A percentile compares a stretch with the other conserved stretches of the same genome.
These are phyloP conservation scores for Trametes polyzona DNA, from an alignment of 1,284 basidiomycete species.

Conservation along the genomic window DNA sequence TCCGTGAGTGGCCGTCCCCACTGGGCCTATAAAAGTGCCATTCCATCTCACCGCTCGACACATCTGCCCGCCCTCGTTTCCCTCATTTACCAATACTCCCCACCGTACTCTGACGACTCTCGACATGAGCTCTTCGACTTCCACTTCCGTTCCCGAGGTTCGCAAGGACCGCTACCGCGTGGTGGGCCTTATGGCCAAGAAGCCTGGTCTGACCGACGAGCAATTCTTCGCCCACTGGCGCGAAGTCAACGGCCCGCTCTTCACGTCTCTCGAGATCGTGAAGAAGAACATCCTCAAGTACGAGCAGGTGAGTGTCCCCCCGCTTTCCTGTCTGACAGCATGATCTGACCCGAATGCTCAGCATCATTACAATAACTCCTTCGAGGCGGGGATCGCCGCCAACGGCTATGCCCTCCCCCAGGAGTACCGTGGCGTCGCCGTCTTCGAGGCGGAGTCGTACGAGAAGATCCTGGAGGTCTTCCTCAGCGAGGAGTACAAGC, in stretches of 20 bases:
- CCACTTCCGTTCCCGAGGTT: not conserved
- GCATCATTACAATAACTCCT: conserved; percentile 24
- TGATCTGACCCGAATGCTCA: not conserved
- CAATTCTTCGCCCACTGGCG: conserved; percentile 29
- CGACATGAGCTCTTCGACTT: not conserved
- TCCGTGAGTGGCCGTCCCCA: not conserved
- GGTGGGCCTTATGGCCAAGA: conserved; percentile 24
- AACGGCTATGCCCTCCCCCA: conserved; percentile 14
- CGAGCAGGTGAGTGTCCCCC: conserved; percentile 32
- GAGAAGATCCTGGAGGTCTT: conserved; percentile 31
- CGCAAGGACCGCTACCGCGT: conserved; percentile 27
- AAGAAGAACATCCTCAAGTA: conserved; percentile 31
- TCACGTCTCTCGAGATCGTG: conserved; percentile 25
- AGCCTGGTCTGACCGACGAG: conserved; percentile 18
- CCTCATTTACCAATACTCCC: not conserved
- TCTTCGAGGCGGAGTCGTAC: conserved; percentile 31
- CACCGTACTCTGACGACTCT: not conserved
- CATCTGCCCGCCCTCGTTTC: not conserved
- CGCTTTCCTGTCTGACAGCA: too few relatives aligned
- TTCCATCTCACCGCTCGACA: not conserved
- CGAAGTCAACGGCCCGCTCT: conserved; percentile 24
- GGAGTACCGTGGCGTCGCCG: conserved; percentile 23
- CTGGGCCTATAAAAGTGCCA: not conserved
- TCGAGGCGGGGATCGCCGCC: conserved; percentile 17
- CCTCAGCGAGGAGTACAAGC: conserved; percentile 27